A percentile compares a stretch with the other conserved stretches of the same genome.
phyloP scores from a whole-genome alignment of 306 rosid genomes.

The Oemleria cerasiformis region DNA sequence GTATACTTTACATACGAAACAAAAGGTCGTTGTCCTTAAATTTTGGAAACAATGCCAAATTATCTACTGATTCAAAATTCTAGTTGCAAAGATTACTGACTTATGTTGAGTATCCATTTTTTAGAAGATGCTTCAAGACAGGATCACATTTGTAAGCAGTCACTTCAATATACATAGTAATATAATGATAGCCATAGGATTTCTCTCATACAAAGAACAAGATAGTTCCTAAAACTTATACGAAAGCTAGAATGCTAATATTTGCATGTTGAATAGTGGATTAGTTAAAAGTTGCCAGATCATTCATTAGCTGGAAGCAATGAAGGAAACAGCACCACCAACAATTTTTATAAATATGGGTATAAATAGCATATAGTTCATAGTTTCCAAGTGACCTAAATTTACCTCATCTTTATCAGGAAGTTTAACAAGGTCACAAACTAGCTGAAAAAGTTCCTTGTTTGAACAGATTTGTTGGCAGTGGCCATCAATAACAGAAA shows the following conservation, averaged over 20 bases:
- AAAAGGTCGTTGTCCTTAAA: not conserved
- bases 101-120: not conserved
- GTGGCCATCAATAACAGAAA: constrained; percentile 69
- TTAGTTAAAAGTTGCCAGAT: not conserved
- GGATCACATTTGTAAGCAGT: not conserved
- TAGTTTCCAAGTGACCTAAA: constrained; percentile 16
- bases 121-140: not conserved
- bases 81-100: not conserved
- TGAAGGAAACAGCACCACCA: constrained; percentile 12
- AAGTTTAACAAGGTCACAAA: constrained; percentile 56
- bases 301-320: constrained; percentile 2
- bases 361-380: not conserved
- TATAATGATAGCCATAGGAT: not conserved
- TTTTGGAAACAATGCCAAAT: not conserved
- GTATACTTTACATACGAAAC: not conserved
- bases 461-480: constrained; percentile 75
- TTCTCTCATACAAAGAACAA: not conserved
- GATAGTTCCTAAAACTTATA: constrained; percentile 1
- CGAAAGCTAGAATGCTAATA: not conserved
- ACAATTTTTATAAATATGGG: not conserved
- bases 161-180: not conserved
- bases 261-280: not conserved
- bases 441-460: constrained; percentile 57
- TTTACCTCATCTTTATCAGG: constrained; percentile 90
- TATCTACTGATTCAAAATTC: constrained; percentile 3